These are phyloP conservation scores for Leccinum solheimii DNA, from an alignment of 1,284 basidiomycete genomes.

Conservation along the genomic window DNA sequence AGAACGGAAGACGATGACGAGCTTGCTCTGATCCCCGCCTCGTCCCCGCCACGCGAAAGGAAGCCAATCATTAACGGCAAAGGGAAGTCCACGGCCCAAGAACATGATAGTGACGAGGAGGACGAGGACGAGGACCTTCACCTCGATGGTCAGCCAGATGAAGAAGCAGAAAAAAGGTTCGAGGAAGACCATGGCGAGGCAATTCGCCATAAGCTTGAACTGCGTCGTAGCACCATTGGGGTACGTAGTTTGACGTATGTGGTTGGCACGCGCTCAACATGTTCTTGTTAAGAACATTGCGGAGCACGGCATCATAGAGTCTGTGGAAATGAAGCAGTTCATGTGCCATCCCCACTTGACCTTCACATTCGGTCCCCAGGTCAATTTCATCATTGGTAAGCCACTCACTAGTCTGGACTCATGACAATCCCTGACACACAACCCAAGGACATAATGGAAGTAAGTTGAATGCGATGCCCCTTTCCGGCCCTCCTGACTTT, in stretches of 20 bases:
- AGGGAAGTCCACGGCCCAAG: constrained; percentile 21
- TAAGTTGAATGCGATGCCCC: constrained; percentile 38
- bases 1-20: constrained; percentile 32
- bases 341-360: constrained; percentile 92
- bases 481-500: not conserved
- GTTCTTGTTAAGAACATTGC: constrained; percentile 60
- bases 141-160: constrained; percentile 38
- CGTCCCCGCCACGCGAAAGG: constrained; percentile 15
- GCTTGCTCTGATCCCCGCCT: constrained; percentile 1
- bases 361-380: constrained; percentile 84
- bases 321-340: constrained; percentile 88
- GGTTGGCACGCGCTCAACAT: not conserved
- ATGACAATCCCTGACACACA: constrained; percentile 4
- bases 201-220: constrained; percentile 55
- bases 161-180: constrained; percentile 57
- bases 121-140: constrained; percentile 29
- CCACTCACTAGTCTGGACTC: not conserved
- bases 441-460: constrained; percentile 75
- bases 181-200: constrained; percentile 58
- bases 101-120: constrained; percentile 39
- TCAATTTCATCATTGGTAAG: constrained; percentile 95
- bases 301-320: constrained; percentile 85
- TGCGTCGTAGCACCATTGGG: constrained; percentile 54
- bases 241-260: constrained; percentile 41
- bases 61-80: constrained; percentile 24